These are phyloP conservation scores for Lithospermum erythrorhizon DNA, from an alignment of 257 asterid genomes.

Conservation along the genomic window DNA sequence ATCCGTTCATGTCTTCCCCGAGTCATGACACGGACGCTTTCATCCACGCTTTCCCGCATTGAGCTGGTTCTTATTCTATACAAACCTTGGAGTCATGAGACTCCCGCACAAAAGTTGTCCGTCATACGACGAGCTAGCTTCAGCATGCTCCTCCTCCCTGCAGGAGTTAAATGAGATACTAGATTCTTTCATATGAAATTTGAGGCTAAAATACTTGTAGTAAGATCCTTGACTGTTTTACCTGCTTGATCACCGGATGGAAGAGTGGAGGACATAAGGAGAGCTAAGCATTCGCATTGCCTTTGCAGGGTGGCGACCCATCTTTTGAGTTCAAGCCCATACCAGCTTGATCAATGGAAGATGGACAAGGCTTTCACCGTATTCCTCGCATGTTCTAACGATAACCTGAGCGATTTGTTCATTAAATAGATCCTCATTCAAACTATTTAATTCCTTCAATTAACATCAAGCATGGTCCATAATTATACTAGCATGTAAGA, in stretches of 20 bases:
- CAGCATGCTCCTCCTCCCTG: constrained; percentile 85
- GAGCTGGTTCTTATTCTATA: constrained; percentile 76
- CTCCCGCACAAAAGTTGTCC: constrained; percentile 81
- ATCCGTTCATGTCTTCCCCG: constrained; percentile 67
- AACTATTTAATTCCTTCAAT: too few relatives aligned
- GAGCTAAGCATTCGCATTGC: constrained; percentile 81
- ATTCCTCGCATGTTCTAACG: constrained; percentile 87
- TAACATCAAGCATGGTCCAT: too few relatives aligned
- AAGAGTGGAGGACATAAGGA: constrained; percentile 58
- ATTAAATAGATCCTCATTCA: too few relatives aligned
- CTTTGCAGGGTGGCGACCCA: constrained; percentile 90
- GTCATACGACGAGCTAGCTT: constrained; percentile 96
- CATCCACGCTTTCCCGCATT: constrained; percentile 58
- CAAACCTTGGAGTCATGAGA: constrained; percentile 79
- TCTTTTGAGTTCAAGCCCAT: constrained; percentile 83
- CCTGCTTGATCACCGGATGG: constrained; percentile 48
- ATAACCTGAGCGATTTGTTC: constrained; percentile 43
- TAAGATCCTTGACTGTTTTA: constrained; percentile 1
- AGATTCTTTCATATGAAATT: too few relatives aligned
- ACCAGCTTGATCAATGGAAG: constrained; percentile 50
- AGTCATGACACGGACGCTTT: constrained; percentile 79
- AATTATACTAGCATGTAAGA: too few relatives aligned
- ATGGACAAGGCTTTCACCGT: constrained; percentile 64
- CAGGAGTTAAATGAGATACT: constrained; percentile 25
- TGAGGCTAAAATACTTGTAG: too few relatives aligned